Percentiles rank a stretch among this genome's conserved stretches.
These are phyloP conservation scores for Picea glauca DNA, from an alignment of 75 land plant species.

Conservation along the genomic window DNA sequence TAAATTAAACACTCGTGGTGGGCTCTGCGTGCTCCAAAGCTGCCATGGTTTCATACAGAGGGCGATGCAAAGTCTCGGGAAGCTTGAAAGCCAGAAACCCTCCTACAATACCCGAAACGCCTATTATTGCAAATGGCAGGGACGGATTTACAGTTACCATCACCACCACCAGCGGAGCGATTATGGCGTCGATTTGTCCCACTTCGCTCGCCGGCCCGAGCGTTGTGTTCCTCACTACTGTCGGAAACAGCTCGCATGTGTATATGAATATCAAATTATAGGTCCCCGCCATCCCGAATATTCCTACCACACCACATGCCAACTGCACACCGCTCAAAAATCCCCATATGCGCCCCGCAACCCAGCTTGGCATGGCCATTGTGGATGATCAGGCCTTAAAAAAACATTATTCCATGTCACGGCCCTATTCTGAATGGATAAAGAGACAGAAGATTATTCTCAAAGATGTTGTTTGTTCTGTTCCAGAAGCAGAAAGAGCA, in stretches of 20 bases:
- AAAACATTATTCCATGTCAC: too few species aligned
- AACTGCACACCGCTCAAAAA: conserved; percentile 28
- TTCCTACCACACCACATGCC: conserved; percentile 70
- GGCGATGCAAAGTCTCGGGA: conserved; percentile 78
- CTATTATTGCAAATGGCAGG: conserved; percentile 69
- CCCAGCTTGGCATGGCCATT: neutral
- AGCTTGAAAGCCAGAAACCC: conserved; percentile 51
- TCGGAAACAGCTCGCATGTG: conserved; percentile 91
- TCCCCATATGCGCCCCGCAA: neutral
- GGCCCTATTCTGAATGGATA: too few species aligned
- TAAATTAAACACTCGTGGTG: neutral
- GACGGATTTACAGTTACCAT: conserved; percentile 24
- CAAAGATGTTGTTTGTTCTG: too few species aligned
- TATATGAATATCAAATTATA: conserved; percentile 84
- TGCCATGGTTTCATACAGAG: conserved; percentile 77
- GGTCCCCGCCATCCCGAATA: conserved; percentile 90
- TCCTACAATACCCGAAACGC: conserved; percentile 48
- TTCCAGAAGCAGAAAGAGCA: too few species aligned
- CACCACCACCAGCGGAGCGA: conserved; percentile 84
- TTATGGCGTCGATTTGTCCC: conserved; percentile 68
- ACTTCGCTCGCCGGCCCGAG: conserved; percentile 73
- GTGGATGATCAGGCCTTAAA: too few species aligned
- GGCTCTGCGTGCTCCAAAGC: conserved; percentile 57
- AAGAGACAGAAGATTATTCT: too few species aligned
- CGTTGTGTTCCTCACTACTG: conserved; percentile 88